phyloP scores from a whole-genome alignment of 164 flowering plant genomes.

The Vitis rotundifolia region DNA sequence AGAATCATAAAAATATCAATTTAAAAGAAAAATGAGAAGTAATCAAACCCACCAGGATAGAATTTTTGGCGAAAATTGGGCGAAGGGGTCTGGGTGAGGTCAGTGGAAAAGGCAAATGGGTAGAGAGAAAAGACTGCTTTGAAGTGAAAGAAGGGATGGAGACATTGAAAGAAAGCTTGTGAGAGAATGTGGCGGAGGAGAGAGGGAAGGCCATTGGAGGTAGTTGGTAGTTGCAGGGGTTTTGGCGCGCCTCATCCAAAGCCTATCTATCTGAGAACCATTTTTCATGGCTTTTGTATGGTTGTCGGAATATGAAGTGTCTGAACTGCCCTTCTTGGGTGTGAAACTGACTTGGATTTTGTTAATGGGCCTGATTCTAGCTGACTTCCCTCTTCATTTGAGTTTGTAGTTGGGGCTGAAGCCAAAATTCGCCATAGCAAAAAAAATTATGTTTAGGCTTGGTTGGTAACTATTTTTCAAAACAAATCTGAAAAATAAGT shows the following conservation, averaged over 20 bases:
- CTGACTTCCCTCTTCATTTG: no score
- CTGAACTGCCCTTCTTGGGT: not conserved
- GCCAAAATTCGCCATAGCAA: no score
- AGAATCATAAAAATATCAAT: no score
- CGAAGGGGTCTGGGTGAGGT: not conserved
- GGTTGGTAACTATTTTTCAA: no score
- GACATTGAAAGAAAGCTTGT: constrained; percentile 14
- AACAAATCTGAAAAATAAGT: no score
- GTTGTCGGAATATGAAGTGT: constrained; percentile 1
- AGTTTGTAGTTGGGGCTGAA: no score
- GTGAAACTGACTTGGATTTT: no score
- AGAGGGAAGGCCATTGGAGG: constrained; percentile 46
- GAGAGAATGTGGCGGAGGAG: constrained; percentile 32
- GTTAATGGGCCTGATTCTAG: no score
- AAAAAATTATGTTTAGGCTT: no score
- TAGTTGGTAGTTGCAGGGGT: constrained; percentile 21
- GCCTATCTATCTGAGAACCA: constrained; percentile 18
- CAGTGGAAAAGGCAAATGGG: constrained; percentile 15
- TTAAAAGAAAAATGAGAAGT: constrained; percentile 1
- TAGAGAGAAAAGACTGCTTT: constrained; percentile 13
- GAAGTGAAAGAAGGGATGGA: constrained; percentile 6
- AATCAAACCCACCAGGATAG: not conserved
- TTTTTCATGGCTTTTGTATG: constrained; percentile 2
- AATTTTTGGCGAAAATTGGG: constrained; percentile 1
- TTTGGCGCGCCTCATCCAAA: constrained; percentile 56